Conservation (phyloP, 768 basidiomycete genomes). For the Russula virescens region DNA sequence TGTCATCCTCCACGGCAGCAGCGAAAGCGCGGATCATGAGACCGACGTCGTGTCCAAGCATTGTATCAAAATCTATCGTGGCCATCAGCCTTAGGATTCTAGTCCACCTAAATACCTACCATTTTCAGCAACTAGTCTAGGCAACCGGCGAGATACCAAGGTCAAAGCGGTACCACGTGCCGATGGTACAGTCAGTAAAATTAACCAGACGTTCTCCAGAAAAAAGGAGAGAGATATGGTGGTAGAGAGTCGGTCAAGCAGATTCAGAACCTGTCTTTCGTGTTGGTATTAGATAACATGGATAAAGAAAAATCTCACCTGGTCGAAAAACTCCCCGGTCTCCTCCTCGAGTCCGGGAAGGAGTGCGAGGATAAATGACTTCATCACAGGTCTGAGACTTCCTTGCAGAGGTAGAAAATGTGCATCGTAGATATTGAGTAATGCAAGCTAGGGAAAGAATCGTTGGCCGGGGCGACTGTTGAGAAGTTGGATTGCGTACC, state of each 20-base stretch:
- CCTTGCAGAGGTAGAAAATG: constrained; percentile 85
- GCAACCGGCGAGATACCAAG: constrained; percentile 77
- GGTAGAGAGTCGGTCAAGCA: constrained; percentile 78
- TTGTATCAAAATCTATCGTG: constrained; percentile 51
- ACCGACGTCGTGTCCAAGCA: constrained; percentile 83
- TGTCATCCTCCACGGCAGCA: constrained; percentile 88
- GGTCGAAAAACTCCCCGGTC: constrained; percentile 95
- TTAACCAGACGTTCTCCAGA: constrained; percentile 91
- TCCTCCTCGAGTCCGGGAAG: constrained; percentile 97
- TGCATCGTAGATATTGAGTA: constrained; percentile 88
- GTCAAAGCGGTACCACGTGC: constrained; percentile 84
- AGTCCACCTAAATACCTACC: constrained; percentile 38
- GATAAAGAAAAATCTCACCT: constrained; percentile 37
- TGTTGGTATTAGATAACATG: not conserved
- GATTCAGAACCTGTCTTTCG: constrained; percentile 56
- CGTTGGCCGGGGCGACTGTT: constrained; percentile 4
- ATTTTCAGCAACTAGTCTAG: constrained; percentile 62
- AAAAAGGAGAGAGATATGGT: constrained; percentile 87
- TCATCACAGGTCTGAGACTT: constrained; percentile 82
- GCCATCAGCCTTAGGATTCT: not conserved
- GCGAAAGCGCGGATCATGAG: constrained; percentile 92
- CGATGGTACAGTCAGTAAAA: constrained; percentile 83
- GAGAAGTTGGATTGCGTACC: constrained; percentile 37
- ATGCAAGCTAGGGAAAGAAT: constrained; percentile 51
- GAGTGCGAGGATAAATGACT: constrained; percentile 88